These are phyloP conservation scores for Alternaria sp. DNA, from an alignment of 2,329 filamentous ascomycete genomes.

Conservation along the genomic window DNA sequence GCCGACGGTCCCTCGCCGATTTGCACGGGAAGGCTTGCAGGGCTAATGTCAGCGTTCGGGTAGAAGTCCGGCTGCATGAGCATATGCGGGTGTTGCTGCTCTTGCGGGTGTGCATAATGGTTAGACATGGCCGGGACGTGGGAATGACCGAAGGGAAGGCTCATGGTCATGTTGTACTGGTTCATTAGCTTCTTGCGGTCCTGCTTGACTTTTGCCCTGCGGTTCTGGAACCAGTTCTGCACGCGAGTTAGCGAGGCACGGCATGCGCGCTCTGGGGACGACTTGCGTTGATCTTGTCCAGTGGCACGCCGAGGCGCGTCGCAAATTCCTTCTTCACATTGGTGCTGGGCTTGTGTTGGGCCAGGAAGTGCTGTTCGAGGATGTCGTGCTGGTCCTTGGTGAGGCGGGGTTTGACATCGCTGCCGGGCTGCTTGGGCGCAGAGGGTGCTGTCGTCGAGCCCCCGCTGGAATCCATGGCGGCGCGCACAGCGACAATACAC, in stretches of 20 bases:
- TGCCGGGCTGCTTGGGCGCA: constrained; percentile 38
- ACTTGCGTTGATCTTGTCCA: constrained; percentile 64
- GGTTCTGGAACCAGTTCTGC: constrained; percentile 64
- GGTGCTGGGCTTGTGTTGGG: constrained; percentile 60
- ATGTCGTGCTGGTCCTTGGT: constrained; percentile 64
- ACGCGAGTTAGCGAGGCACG: constrained; percentile 39
- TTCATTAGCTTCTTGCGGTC: constrained; percentile 58
- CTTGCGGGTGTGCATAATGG: constrained; percentile 26
- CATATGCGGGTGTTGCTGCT: constrained; percentile 39
- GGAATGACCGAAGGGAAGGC: constrained; percentile 35
- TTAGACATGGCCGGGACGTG: constrained; percentile 34
- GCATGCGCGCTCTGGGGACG: not conserved
- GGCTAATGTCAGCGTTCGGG: constrained; percentile 47
- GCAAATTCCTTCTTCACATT: constrained; percentile 61
- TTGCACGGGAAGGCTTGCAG: constrained; percentile 45
- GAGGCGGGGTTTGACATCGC: constrained; percentile 60
- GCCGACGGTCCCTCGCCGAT: constrained; percentile 41
- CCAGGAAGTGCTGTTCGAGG: constrained; percentile 59
- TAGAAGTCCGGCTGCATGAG: constrained; percentile 40
- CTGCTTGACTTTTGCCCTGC: constrained; percentile 62
- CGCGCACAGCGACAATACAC: constrained; percentile 29
- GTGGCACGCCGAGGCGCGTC: constrained; percentile 56
- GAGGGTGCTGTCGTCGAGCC: constrained; percentile 26
- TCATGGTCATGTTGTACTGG: constrained; percentile 48
- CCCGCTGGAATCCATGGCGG: constrained; percentile 42